Conservation (phyloP, 1,139 yeast species). For the Pichia sp. region DNA sequence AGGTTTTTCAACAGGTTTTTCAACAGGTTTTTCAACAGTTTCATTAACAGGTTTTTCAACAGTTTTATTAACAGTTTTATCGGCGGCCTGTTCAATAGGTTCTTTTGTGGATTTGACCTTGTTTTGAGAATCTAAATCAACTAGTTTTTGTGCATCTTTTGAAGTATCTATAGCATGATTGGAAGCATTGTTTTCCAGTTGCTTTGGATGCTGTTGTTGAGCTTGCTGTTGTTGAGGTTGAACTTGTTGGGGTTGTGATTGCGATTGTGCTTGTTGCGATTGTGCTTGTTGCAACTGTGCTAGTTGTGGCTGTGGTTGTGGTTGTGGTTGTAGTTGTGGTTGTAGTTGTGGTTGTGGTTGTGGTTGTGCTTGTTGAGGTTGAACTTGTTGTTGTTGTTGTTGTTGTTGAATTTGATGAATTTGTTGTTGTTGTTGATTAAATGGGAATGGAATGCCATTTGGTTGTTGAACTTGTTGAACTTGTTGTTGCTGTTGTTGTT, state of each 20-base stretch:
- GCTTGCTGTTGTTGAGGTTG: neutral
- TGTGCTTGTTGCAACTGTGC: conserved; percentile 2
- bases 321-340: conserved; percentile 3
- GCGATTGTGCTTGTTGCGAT: neutral
- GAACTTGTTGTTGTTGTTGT: neutral
- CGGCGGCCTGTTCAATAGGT: neutral
- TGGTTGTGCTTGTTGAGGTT: conserved; percentile 4
- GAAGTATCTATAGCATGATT: neutral
- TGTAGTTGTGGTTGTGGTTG: neutral
- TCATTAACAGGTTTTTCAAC: neutral
- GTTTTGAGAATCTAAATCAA: neutral
- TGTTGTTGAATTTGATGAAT: conserved; percentile 1
- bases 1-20: neutral
- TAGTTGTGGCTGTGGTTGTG: neutral
- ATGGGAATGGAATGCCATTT: neutral
- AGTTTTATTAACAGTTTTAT: neutral
- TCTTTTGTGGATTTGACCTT: neutral
- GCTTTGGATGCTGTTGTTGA: neutral
- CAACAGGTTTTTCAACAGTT: neutral
- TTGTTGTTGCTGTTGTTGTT: conserved; percentile 26
- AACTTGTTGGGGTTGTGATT: neutral
- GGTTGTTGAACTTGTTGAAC: conserved; percentile 21
- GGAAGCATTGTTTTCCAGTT: neutral
- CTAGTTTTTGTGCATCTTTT: neutral
- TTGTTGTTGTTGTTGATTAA: conserved; percentile 3